phyloP scores from a whole-genome alignment of 805 yeast genomes.

The Starmerella vitae region DNA sequence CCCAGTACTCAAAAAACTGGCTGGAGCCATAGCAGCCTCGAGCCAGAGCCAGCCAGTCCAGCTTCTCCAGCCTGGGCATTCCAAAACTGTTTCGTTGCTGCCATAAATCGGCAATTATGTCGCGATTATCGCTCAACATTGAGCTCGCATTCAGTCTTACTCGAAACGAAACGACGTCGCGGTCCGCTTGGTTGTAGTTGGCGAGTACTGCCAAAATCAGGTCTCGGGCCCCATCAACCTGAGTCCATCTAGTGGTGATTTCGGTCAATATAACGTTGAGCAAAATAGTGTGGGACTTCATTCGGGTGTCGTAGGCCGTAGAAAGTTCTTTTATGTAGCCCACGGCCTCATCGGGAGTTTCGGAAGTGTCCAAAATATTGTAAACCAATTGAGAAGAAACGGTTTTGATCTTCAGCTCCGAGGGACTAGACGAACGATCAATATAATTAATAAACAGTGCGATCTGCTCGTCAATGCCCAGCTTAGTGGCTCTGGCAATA shows the following conservation, averaged over 20 bases:
- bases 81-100: conserved; percentile 2
- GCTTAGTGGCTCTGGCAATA: conserved; percentile 1
- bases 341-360: background rate
- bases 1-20: conserved; percentile 12
- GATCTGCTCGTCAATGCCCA: conserved; percentile 9
- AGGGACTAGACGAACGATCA: conserved; percentile 3
- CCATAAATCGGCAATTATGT: conserved; percentile 12
- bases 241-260: conserved; percentile 12
- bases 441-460: conserved; percentile 14
- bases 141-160: conserved; percentile 20
- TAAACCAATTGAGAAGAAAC: conserved; percentile 14
- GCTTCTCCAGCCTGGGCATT: conserved; percentile 6
- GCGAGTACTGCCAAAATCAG: conserved; percentile 11
- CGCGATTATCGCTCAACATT: conserved; percentile 6
- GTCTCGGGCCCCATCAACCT: conserved; percentile 5
- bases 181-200: conserved; percentile 10
- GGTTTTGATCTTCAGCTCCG: conserved; percentile 16
- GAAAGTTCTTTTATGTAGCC: conserved; percentile 7
- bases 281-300: conserved; percentile 9
- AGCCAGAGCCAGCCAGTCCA: conserved; percentile 21
- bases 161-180: conserved; percentile 13
- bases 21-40: conserved; percentile 13
- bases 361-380: background rate
- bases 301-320: conserved; percentile 5
- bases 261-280: conserved; percentile 19